phyloP scores from a whole-genome alignment of 1,284 basidiomycete genomes.

The Naganishia sp. region DNA sequence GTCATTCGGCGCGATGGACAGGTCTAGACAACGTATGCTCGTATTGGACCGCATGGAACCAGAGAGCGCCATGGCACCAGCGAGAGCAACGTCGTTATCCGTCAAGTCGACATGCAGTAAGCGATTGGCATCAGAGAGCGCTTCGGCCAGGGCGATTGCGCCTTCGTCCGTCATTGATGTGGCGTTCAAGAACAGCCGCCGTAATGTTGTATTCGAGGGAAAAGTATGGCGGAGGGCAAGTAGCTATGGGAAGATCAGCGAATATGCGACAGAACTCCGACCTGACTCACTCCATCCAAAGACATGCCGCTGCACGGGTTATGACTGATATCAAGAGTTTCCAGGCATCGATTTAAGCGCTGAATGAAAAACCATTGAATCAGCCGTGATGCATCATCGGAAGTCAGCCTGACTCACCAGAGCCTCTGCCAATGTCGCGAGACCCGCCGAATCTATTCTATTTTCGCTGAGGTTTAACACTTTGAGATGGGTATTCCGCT shows the following conservation, averaged over 20 bases:
- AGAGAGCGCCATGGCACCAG: slow-evolving; percentile 87
- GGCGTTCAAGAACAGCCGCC: slow-evolving; percentile 85
- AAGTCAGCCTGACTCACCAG: slow-evolving; percentile 60
- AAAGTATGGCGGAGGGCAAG: slow-evolving; percentile 87
- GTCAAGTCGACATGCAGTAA: slow-evolving; percentile 88
- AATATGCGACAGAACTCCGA: no score
- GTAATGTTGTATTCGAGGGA: slow-evolving; percentile 87
- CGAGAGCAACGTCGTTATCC: slow-evolving; percentile 76
- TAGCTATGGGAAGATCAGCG: slow-evolving; percentile 59
- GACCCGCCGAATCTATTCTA: slow-evolving; percentile 78
- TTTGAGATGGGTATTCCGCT: slow-evolving; percentile 91
- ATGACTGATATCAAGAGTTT: slow-evolving; percentile 87
- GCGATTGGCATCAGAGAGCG: slow-evolving; percentile 83
- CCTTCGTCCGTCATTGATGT: slow-evolving; percentile 80
- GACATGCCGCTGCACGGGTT: slow-evolving; percentile 90
- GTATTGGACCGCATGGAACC: slow-evolving; percentile 79
- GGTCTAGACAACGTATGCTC: slow-evolving; percentile 84
- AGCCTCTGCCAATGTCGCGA: slow-evolving; percentile 82
- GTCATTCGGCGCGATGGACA: slow-evolving; percentile 86
- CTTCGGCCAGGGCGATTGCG: slow-evolving; percentile 93
- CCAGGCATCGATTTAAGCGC: slow-evolving; percentile 87
- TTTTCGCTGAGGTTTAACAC: slow-evolving; percentile 93
- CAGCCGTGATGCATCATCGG: slow-evolving; percentile 20
- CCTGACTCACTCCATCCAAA: slow-evolving; percentile 73
- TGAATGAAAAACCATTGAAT: slow-evolving; percentile 46